Conservation (phyloP, 1,284 basidiomycete species). For the Tilletia horrida region DNA sequence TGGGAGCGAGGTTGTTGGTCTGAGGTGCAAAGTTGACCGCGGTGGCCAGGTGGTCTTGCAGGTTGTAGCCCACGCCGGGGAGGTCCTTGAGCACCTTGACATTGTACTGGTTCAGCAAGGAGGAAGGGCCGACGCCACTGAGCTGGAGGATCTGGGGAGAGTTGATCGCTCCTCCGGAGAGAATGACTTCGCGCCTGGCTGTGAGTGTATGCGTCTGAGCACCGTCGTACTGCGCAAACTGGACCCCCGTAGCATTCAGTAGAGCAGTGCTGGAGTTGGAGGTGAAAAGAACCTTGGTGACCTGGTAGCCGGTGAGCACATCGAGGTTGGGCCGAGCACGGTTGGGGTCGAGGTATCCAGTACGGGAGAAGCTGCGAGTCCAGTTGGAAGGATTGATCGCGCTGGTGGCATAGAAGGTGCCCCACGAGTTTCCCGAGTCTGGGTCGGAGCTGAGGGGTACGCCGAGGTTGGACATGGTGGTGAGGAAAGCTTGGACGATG, state of each 20-base stretch:
- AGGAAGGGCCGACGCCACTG: constrained; percentile 59
- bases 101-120: constrained; percentile 56
- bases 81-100: constrained; percentile 58
- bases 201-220: constrained; percentile 32
- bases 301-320: constrained; percentile 42
- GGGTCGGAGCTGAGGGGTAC: constrained; percentile 26
- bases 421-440: constrained; percentile 40
- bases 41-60: constrained; percentile 59
- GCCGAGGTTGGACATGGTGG: constrained; percentile 27
- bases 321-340: constrained; percentile 37
- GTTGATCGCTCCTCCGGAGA: constrained; percentile 54
- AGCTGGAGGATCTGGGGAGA: constrained; percentile 60
- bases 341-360: constrained; percentile 42
- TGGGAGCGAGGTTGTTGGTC: constrained; percentile 23
- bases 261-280: background rate
- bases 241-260: constrained; percentile 34
- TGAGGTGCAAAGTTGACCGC: constrained; percentile 33
- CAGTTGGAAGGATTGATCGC: constrained; percentile 39
- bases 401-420: constrained; percentile 38
- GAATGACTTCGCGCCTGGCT: constrained; percentile 46
- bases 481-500: constrained; percentile 37
- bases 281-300: constrained; percentile 39
- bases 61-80: constrained; percentile 61
- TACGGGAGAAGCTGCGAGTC: constrained; percentile 40
- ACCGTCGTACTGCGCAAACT: constrained; percentile 32